Percentiles rank a stretch among this genome's conserved stretches.
Evolutionary conservation across 495 filamentous ascomycete genomes (phyloP).

Genomic region (Penicillium silybi): DNA sequence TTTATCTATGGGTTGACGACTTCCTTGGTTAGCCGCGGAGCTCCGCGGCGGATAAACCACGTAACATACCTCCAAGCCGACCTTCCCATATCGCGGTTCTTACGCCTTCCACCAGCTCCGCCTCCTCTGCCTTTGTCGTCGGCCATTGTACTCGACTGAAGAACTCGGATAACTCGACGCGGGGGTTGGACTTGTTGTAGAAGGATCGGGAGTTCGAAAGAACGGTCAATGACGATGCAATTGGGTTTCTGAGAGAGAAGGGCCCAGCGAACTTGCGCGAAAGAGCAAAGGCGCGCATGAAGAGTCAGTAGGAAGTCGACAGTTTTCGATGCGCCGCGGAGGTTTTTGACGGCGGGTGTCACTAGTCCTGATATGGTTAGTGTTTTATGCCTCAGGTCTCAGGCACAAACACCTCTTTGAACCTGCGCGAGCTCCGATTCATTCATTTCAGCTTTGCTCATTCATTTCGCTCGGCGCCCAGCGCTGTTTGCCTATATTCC

Average conservation of each 20-base stretch:
- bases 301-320: constrained; percentile 4
- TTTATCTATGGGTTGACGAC: constrained; percentile 59
- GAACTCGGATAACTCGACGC: constrained; percentile 18
- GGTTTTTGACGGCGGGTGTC: constrained; percentile 1
- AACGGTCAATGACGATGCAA: neutral
- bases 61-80: constrained; percentile 57
- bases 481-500: neutral
- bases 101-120: constrained; percentile 45
- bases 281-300: constrained; percentile 20
- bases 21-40: constrained; percentile 56
- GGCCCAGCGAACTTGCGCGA: constrained; percentile 12
- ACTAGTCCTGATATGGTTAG: constrained; percentile 3
- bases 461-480: neutral
- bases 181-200: constrained; percentile 7
- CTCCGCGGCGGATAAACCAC: neutral
- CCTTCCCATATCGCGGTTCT: constrained; percentile 64
- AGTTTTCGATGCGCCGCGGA: constrained; percentile 2
- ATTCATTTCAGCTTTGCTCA: constrained; percentile 1
- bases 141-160: constrained; percentile 34
- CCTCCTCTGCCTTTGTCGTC: constrained; percentile 35
- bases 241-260: neutral
- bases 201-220: constrained; percentile 1
- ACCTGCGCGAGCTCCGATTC: constrained; percentile 8
- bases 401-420: constrained; percentile 9
- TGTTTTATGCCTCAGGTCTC: constrained; percentile 11